These are phyloP conservation scores for Epichloe coenophiala DNA, from an alignment of 2,329 filamentous ascomycete species.

Conservation along the genomic window DNA sequence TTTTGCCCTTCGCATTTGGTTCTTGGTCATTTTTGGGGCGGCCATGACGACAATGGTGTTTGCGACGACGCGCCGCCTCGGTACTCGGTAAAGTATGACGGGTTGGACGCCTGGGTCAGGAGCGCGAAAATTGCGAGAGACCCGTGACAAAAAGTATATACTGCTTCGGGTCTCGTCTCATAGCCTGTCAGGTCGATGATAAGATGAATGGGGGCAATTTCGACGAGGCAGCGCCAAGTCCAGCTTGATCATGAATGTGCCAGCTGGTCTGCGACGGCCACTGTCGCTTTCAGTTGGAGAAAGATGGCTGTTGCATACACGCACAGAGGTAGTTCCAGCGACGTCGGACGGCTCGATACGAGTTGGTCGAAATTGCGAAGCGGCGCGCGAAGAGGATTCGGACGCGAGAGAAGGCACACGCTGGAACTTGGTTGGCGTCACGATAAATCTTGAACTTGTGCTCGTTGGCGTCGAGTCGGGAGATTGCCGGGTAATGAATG, in stretches of 20 bases:
- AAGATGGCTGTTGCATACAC: not conserved
- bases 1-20: constrained; percentile 85
- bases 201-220: not conserved
- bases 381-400: not conserved
- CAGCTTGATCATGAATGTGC: not conserved
- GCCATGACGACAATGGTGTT: constrained; percentile 35
- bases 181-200: constrained; percentile 7
- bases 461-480: not conserved
- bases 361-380: not conserved
- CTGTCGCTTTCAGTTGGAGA: not conserved
- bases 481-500: constrained; percentile 2
- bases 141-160: constrained; percentile 19
- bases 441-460: not conserved
- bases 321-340: not conserved
- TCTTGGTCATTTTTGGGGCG: constrained; percentile 71
- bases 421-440: not conserved
- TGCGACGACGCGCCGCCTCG: constrained; percentile 14
- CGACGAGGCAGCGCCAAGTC: not conserved
- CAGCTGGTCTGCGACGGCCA: not conserved
- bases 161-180: constrained; percentile 26
- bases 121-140: constrained; percentile 24
- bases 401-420: not conserved
- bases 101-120: constrained; percentile 20
- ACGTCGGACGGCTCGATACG: not conserved
- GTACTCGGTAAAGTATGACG: constrained; percentile 14